Conservation (phyloP, 352 stramenopile species). For the Phytophthora meadii region DNA sequence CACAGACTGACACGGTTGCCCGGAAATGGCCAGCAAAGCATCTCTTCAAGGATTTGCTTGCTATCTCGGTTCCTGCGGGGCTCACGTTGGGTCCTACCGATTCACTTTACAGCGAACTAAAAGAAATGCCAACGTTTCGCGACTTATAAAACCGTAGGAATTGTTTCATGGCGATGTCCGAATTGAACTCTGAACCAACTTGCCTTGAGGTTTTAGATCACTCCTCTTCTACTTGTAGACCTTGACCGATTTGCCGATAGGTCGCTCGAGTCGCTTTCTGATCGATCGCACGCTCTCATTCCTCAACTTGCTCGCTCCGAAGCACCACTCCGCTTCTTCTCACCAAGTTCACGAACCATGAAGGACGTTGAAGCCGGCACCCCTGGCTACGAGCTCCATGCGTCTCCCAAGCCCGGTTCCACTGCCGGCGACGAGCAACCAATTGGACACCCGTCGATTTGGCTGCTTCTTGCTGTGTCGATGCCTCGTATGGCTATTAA, state of each 20-base stretch:
- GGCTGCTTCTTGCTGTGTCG: slow-evolving; percentile 27
- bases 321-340: slow-evolving; percentile 15
- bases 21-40: slow-evolving; percentile 8
- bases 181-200: background rate
- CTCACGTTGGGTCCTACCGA: background rate
- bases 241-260: slow-evolving; percentile 24
- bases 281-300: slow-evolving; percentile 20
- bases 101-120: background rate
- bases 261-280: slow-evolving; percentile 9
- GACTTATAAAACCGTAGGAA: slow-evolving; percentile 3
- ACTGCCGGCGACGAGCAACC: slow-evolving; percentile 10
- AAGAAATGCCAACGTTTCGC: background rate
- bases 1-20: background rate
- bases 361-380: slow-evolving; percentile 24
- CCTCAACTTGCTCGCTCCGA: slow-evolving; percentile 32
- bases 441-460: slow-evolving; percentile 16
- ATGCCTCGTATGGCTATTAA: slow-evolving; percentile 33
- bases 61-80: slow-evolving; percentile 3
- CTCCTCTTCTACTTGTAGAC: slow-evolving; percentile 3
- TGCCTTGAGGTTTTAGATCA: slow-evolving; percentile 5
- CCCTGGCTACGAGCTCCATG: slow-evolving; percentile 30
- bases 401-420: slow-evolving; percentile 30
- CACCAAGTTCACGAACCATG: slow-evolving; percentile 9
- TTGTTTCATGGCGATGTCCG: too few relatives aligned
- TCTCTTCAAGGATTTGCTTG: slow-evolving; percentile 16